These are phyloP conservation scores for Solanum verrucosum DNA, from an alignment of 257 asterid genomes.

Conservation along the genomic window DNA sequence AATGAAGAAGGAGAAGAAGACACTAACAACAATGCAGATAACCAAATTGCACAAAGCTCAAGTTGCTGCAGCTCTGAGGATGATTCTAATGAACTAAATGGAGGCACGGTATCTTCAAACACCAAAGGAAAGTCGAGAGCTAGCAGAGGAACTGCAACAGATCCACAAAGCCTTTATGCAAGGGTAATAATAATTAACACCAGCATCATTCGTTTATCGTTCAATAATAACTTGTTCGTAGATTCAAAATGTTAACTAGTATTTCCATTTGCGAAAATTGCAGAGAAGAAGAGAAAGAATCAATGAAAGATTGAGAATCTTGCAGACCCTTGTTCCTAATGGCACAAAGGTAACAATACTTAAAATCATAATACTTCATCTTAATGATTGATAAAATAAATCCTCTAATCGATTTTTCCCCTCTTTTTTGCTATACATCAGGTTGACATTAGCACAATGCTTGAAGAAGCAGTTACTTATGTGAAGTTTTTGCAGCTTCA, in stretches of 20 bases:
- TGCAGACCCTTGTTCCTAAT: constrained; percentile 85
- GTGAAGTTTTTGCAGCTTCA: constrained; percentile 87
- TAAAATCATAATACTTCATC: background rate
- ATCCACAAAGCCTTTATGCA: constrained; percentile 89
- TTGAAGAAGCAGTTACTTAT: constrained; percentile 86
- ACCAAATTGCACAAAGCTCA: constrained; percentile 24
- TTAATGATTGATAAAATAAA: background rate
- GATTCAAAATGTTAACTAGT: background rate
- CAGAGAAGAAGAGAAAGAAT: constrained; percentile 86
- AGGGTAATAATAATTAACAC: constrained; percentile 38
- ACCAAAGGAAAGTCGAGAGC: constrained; percentile 47
- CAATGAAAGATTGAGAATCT: constrained; percentile 71
- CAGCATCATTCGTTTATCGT: background rate
- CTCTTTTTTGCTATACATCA: background rate
- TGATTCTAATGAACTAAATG: constrained; percentile 29
- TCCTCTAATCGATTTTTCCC: background rate
- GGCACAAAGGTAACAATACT: constrained; percentile 59
- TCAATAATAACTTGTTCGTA: background rate
- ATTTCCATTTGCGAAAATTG: background rate
- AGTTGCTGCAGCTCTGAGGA: constrained; percentile 46
- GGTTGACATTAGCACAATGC: constrained; percentile 97
- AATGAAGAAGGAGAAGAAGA: constrained; percentile 38
- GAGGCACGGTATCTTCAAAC: constrained; percentile 18
- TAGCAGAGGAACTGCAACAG: constrained; percentile 69
- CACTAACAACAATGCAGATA: constrained; percentile 4